phyloP scores from a whole-genome alignment of 23 red algal genomes.

The Rhodosorus marinus region DNA sequence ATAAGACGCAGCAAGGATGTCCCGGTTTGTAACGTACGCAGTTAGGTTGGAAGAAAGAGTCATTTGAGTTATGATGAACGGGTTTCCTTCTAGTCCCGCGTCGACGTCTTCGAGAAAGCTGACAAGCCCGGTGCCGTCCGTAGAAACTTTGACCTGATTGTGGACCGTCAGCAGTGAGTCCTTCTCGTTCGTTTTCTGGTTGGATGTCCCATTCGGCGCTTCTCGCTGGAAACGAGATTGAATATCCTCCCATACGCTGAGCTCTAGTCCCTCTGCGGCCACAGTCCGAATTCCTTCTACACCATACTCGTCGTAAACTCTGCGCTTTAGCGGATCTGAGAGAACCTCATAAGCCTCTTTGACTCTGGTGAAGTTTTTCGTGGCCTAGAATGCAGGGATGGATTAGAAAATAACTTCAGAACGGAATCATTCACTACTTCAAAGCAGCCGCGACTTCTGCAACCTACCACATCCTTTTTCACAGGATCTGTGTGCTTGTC shows the following conservation, averaged over 20 bases:
- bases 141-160: not conserved
- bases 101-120: not conserved
- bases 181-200: not conserved
- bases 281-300: conserved; percentile 35
- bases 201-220: not conserved
- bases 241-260: conserved; percentile 5
- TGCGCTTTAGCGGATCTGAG: conserved; percentile 45
- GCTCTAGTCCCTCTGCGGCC: not conserved
- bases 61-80: not conserved
- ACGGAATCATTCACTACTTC: not conserved
- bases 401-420: too few relatives aligned
- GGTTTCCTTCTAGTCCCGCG: not conserved
- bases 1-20: too few relatives aligned
- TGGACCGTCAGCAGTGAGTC: not conserved
- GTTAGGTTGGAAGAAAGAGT: not conserved
- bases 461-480: conserved; percentile 17
- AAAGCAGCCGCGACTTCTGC: not conserved
- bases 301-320: conserved; percentile 82
- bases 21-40: not conserved
- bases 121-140: not conserved
- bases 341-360: conserved; percentile 97
- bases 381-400: too few relatives aligned
- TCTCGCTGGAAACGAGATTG: conserved; percentile 10
- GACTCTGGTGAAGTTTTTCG: conserved; percentile 62
- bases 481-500: conserved; percentile 57